Conservation (phyloP, 768 basidiomycete species). For the Mycena sanguinolenta region DNA sequence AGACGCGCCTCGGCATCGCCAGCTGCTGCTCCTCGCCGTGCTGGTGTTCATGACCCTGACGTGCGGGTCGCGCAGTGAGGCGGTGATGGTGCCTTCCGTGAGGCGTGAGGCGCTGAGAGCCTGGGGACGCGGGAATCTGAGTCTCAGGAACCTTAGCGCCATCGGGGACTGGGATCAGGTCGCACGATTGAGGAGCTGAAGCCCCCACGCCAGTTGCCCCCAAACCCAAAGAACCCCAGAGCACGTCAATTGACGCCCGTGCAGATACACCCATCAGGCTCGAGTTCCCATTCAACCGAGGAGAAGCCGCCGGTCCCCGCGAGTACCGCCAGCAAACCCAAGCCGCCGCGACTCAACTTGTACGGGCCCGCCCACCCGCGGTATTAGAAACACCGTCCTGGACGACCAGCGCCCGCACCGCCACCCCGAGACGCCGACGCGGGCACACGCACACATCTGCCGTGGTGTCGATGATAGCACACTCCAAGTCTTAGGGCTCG, state of each 20-base stretch:
- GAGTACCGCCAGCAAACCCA: conserved; percentile 22
- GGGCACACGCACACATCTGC: background rate
- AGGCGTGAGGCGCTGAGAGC: conserved; percentile 30
- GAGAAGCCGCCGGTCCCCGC: conserved; percentile 4
- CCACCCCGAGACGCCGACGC: conserved; percentile 33
- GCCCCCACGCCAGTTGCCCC: conserved; percentile 15
- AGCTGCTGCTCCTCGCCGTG: conserved; percentile 85
- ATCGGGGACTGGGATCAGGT: conserved; percentile 38
- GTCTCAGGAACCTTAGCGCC: conserved; percentile 26
- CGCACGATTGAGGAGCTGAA: conserved; percentile 28
- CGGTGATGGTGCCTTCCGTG: background rate
- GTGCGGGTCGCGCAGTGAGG: conserved; percentile 65
- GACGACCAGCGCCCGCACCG: conserved; percentile 29
- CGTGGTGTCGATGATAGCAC: conserved; percentile 20
- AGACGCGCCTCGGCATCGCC: conserved; percentile 91
- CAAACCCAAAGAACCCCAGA: background rate
- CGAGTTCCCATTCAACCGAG: conserved; percentile 30
- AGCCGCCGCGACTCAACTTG: conserved; percentile 31
- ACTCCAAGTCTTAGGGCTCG: conserved; percentile 29
- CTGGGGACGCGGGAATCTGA: conserved; percentile 35
- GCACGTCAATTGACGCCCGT: conserved; percentile 1
- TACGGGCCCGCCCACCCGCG: conserved; percentile 14
- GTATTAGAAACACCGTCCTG: conserved; percentile 26
- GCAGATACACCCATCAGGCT: conserved; percentile 24
- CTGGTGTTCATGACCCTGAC: conserved; percentile 91